A percentile compares a stretch with the other conserved stretches of the same genome.
phyloP scores from a whole-genome alignment of 306 rosid genomes.

The Vigna reflexopilosa region DNA sequence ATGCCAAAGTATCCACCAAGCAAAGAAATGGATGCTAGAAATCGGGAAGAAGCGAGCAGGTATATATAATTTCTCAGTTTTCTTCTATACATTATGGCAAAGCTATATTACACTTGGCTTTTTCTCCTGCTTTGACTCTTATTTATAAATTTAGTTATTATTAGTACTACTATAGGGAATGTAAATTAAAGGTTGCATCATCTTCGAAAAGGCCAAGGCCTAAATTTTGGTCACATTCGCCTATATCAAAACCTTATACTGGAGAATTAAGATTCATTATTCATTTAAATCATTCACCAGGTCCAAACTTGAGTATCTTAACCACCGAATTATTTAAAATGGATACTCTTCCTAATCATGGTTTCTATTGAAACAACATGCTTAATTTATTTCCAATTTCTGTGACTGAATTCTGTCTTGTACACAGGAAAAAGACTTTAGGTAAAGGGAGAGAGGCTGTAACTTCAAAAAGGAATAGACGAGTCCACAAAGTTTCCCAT shows the following conservation, averaged over 20 bases:
- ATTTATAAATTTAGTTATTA: constrained; percentile 19
- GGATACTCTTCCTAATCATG: background rate
- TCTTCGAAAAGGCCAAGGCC: background rate
- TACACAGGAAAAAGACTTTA: constrained; percentile 70
- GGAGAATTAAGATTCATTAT: constrained; percentile 9
- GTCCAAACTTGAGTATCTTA: constrained; percentile 11
- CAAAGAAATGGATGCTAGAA: constrained; percentile 92
- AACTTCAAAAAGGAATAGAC: constrained; percentile 65
- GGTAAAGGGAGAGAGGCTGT: constrained; percentile 58
- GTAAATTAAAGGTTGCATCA: constrained; percentile 7
- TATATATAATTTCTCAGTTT: constrained; percentile 36
- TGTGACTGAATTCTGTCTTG: constrained; percentile 35
- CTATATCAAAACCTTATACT: background rate
- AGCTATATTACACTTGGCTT: constrained; percentile 11
- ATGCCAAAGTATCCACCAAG: constrained; percentile 93
- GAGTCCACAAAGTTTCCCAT: constrained; percentile 59
- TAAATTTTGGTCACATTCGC: constrained; percentile 2
- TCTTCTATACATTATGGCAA: constrained; percentile 1
- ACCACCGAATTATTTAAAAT: constrained; percentile 12
- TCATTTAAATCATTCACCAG: constrained; percentile 10
- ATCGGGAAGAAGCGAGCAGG: constrained; percentile 63
- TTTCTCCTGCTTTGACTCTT: constrained; percentile 17
- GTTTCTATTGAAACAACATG: constrained; percentile 22
- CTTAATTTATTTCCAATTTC: constrained; percentile 12
- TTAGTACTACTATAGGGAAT: background rate